phyloP scores from a whole-genome alignment of 306 rosid species.

The Medicago lupulina region DNA sequence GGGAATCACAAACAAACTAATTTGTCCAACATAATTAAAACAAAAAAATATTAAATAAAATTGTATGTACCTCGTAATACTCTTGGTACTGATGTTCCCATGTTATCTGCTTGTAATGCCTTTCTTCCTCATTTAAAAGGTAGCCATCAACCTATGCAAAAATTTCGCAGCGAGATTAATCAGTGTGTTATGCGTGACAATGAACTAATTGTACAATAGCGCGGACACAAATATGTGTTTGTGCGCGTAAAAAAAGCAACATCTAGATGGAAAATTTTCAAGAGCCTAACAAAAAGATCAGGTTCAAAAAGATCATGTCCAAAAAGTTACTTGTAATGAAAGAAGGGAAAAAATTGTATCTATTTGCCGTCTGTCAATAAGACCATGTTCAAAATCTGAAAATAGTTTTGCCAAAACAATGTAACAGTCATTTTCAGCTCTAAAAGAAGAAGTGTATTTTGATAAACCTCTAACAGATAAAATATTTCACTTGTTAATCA shows the following conservation, averaged over 20 bases:
- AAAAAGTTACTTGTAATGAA: no score
- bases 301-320: no score
- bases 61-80: slow-evolving; percentile 57
- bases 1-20: not conserved
- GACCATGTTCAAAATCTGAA: not conserved
- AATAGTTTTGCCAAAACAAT: not conserved
- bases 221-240: not conserved
- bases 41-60: slow-evolving; percentile 3
- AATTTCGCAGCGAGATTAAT: slow-evolving; percentile 15
- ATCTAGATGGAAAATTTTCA: slow-evolving; percentile 4
- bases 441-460: no score
- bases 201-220: not conserved
- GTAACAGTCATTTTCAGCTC: not conserved
- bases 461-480: slow-evolving; percentile 19
- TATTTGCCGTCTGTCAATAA: no score
- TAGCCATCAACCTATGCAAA: slow-evolving; percentile 58
- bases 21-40: not conserved
- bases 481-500: slow-evolving; percentile 30
- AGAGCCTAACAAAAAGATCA: not conserved
- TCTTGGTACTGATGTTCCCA: slow-evolving; percentile 68
- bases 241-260: not conserved
- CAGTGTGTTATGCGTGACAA: slow-evolving; percentile 1
- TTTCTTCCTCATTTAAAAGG: slow-evolving; percentile 65
- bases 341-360: no score
- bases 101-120: slow-evolving; percentile 47